Evolutionary conservation across 2,329 filamentous ascomycete species (phyloP), one percentile per base, ranked within the genome.

Genomic region (Colletotrichum agaves): DNA sequence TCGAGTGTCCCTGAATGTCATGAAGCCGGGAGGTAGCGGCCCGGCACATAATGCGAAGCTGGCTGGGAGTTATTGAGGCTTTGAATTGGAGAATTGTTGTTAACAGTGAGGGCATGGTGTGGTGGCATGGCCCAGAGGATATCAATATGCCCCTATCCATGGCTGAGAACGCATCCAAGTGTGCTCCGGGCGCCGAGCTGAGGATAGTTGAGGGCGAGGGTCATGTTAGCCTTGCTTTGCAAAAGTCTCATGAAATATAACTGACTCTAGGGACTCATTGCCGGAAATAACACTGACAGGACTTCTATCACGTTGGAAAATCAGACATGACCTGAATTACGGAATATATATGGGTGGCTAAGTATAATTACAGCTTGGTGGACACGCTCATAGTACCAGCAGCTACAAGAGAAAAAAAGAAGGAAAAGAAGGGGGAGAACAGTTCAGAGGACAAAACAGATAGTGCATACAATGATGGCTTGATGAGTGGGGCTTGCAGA

Each of bases 101-200:
- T 5, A 75, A 71, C 46, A 69, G 72, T 7, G 62, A 68, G 5
- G 43, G 37, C 7, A 61, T 80, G 37, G 63, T 70, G 21, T 74
- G 77, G 5, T 80, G 77, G 75, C 76, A 80, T 55, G 78, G 78
- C 1, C 69, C 63, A 1, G 68, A 73, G 17, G 78, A 80, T 33
- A 59, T 23, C 11, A 77, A 79, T 43, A 73, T 74, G 1, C 78
- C 78, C 1, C 72, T 78, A 10, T 63, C 61, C 19, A 75, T 76
- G 73, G 61, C 19, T 7, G 15, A 50, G 31, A 33, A 55, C 49
- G 60, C 60, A 8, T 23, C 31, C 11, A n/a, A 46, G 19, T 8
- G 8, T 11, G 41, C 35, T 4, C 46, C 37, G 1, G 46, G 19
- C 11, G 37, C 17, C 11, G 39, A 64, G 8, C 12, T 39, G 8